Evolutionary conservation across 176 grass and related monocot species (phyloP).

Genomic region (Oryza glumipatula): DNA sequence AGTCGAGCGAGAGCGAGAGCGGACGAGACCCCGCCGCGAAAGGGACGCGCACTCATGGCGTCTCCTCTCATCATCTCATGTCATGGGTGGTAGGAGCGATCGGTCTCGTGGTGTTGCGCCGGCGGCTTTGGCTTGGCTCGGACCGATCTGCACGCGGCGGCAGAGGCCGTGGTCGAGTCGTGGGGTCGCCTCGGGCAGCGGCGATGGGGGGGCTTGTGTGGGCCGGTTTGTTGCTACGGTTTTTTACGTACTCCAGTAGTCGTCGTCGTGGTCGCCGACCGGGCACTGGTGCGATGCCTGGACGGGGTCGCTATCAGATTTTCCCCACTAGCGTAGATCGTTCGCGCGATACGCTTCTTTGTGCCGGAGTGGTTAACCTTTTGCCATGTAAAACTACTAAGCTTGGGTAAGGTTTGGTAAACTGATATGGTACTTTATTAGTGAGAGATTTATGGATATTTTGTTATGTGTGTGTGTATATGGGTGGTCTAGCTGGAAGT

Average conservation of each 20-base stretch:
- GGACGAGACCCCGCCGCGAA: background rate
- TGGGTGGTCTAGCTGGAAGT: background rate
- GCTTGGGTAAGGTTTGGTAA: background rate
- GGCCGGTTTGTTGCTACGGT: too few species aligned
- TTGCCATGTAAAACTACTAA: background rate
- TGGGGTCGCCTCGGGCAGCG: too few species aligned
- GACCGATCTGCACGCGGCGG: background rate
- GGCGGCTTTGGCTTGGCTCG: too few species aligned
- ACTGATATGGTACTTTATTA: background rate
- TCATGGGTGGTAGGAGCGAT: background rate
- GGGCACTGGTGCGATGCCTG: background rate
- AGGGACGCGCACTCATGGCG: conserved; percentile 17
- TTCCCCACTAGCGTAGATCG: background rate
- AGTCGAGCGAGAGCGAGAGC: background rate
- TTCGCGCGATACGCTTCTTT: background rate
- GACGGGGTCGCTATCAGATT: background rate
- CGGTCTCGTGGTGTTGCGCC: background rate
- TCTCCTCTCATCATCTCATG: too few species aligned
- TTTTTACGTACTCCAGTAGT: too few species aligned
- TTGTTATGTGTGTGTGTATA: too few species aligned
- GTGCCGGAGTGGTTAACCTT: background rate
- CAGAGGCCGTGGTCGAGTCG: too few species aligned
- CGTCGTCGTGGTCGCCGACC: background rate
- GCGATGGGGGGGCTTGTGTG: background rate
- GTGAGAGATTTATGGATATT: background rate